Evolutionary conservation across 2,329 filamentous ascomycete species (phyloP).

Genomic region (Geosmithia putterillii): DNA sequence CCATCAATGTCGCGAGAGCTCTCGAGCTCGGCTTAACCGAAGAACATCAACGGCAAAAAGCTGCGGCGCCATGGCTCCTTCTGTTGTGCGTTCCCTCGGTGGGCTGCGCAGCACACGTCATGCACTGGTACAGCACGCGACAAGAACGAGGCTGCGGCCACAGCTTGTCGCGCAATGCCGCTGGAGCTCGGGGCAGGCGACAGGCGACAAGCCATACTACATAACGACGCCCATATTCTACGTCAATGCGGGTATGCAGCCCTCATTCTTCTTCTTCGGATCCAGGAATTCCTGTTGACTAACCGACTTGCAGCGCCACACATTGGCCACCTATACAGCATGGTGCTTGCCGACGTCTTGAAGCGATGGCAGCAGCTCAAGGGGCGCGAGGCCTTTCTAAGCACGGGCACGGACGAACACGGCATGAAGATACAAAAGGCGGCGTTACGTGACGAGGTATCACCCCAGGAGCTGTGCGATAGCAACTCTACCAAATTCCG

Average conservation of each 20-base stretch:
- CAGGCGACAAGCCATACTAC: slow-evolving; percentile 68
- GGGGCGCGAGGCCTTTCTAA: slow-evolving; percentile 58
- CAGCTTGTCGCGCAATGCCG: slow-evolving; percentile 3
- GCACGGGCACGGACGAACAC: slow-evolving; percentile 94
- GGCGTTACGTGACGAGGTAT: slow-evolving; percentile 55
- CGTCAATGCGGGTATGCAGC: slow-evolving; percentile 70
- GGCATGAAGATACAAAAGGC: slow-evolving; percentile 95
- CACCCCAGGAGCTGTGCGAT: slow-evolving; percentile 81
- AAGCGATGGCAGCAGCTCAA: slow-evolving; percentile 83
- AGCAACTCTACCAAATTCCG: slow-evolving; percentile 69
- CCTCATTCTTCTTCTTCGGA: too few species aligned
- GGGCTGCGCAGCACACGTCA: not conserved
- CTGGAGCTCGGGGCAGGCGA: slow-evolving; percentile 6
- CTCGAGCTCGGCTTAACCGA: not conserved
- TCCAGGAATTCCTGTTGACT: too few species aligned
- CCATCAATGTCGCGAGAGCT: too few species aligned
- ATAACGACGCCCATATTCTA: slow-evolving; percentile 97
- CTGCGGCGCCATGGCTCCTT: not conserved
- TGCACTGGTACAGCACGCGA: not conserved
- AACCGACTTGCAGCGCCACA: slow-evolving; percentile 56
- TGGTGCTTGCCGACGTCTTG: slow-evolving; percentile 80
- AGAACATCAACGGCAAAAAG: not conserved
- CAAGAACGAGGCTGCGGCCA: not conserved
- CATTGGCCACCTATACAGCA: slow-evolving; percentile 86
- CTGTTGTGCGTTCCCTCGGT: slow-evolving; percentile 1